Evolutionary conservation across 1,284 basidiomycete species (phyloP).

Genomic region (Pseudozyma sp.): DNA sequence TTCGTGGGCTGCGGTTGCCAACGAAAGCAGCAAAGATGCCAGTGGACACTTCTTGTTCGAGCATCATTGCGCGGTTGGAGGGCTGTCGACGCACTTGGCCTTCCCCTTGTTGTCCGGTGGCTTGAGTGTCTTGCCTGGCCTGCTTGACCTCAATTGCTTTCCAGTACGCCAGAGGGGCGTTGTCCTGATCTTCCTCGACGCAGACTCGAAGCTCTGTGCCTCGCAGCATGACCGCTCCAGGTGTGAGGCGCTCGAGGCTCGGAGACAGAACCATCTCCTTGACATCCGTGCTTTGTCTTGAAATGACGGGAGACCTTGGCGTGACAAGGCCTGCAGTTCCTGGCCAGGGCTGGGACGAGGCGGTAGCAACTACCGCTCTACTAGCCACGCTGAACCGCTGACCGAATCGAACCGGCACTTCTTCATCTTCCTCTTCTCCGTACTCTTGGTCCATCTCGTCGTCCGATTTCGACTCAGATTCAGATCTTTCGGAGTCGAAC

Average conservation of each 20-base stretch:
- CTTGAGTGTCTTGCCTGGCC: not conserved
- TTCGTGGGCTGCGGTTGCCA: conserved; percentile 40
- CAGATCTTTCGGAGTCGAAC: conserved; percentile 33
- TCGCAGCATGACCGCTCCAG: conserved; percentile 22
- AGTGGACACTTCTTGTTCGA: conserved; percentile 35
- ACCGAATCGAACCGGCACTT: conserved; percentile 40
- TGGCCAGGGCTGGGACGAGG: conserved; percentile 1
- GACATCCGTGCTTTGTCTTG: not conserved
- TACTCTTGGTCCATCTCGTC: conserved; percentile 20
- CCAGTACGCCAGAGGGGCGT: conserved; percentile 26
- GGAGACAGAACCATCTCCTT: conserved; percentile 12
- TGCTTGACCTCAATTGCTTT: conserved; percentile 35
- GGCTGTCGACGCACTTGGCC: conserved; percentile 24
- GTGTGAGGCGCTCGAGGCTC: conserved; percentile 19
- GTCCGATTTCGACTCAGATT: conserved; percentile 22
- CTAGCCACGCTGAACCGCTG: conserved; percentile 28
- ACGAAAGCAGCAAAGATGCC: conserved; percentile 49
- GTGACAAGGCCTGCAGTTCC: not conserved
- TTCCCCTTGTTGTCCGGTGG: not conserved
- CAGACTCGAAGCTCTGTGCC: conserved; percentile 27
- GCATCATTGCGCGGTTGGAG: conserved; percentile 36
- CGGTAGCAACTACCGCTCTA: not conserved
- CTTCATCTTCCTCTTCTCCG: conserved; percentile 15
- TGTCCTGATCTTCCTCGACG: conserved; percentile 10
- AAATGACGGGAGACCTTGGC: not conserved